Conservation (phyloP, 257 asterid genomes). For the Fraxinus cuspidata region DNA sequence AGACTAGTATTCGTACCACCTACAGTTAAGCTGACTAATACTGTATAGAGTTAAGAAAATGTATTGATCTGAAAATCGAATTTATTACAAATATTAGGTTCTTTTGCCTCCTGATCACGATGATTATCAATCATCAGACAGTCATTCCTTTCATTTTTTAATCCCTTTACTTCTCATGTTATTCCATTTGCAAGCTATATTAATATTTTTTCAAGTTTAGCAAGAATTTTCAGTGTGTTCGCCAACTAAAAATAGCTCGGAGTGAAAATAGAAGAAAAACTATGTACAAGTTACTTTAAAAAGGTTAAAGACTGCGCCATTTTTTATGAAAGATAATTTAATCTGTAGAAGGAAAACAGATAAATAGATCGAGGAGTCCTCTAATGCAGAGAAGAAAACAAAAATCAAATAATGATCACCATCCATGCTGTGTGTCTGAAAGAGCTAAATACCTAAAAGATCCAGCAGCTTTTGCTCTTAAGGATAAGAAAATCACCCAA, state of each 20-base stretch:
- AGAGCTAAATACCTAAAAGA: constrained; percentile 2
- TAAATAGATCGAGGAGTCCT: background rate
- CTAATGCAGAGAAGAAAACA: background rate
- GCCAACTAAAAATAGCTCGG: background rate
- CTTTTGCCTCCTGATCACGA: background rate
- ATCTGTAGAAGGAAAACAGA: background rate
- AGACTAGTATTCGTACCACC: background rate
- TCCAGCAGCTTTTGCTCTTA: background rate
- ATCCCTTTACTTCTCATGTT: background rate
- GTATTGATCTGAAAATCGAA: background rate
- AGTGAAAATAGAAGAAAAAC: background rate
- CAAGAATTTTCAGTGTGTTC: background rate
- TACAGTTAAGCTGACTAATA: background rate
- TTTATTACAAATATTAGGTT: background rate
- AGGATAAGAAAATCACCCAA: background rate
- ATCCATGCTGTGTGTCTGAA: background rate
- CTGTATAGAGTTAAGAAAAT: background rate
- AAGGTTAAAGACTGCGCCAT: too few species aligned
- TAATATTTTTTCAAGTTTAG: background rate
- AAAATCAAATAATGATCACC: constrained; percentile 13
- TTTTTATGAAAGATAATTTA: too few species aligned
- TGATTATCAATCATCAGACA: background rate
- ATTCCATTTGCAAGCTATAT: background rate
- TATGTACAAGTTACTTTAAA: background rate
- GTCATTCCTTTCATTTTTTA: background rate